Base-by-base conservation (phyloP, 768 basidiomycete species). In the Leucogyrophana mollusca region DNA sequence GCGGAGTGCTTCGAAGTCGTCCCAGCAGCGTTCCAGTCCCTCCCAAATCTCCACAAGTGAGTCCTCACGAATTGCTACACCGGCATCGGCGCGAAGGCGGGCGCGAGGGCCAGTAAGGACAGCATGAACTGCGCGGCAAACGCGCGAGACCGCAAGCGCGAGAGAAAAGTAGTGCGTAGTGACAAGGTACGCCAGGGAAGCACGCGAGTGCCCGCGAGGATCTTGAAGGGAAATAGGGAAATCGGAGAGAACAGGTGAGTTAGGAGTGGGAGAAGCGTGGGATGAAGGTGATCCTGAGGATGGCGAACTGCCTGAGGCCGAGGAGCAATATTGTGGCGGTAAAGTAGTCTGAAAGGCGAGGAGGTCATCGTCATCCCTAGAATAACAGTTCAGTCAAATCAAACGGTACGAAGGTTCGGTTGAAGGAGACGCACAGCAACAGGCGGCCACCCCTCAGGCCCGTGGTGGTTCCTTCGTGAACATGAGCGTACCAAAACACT, bases 401-500 rank as follows among this genome's bases (percentile, higher is more conserved):
- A 22, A 16, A 34, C 9, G 33, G 32, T 23, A 32, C 34, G n/a
- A 2, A 50, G 7, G 23, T 16, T 32, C n/a, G n/a, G n/a, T n/a
- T 13, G 22, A 33, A 45, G 25, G 34, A 17, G 9, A 53, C 89
- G 56, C 69, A 91, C 90, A 95, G 66, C 37, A 86, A 71, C 38
- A 95, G 74, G 32, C 90, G 84, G 2, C 90, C 86, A n/a, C 94
- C 94, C 40, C 83, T 77, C 47, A 94, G 74, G 17, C 86, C 94
- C 8, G 81, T 87, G 2, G 82, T 81, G 17, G 94, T 77, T 22
- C 90, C 89, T 66, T 95, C 94, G 49, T 90, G 84, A 20, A 87
- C 80, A 52, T 92, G 81, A 6, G 87, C 82, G 56, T 93, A 95
- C 89, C 91, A 95, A 62, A 91, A 94, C 24, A 94, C 74, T 23